phyloP scores from a whole-genome alignment of 225 moss, liverwort and hornwort genomes.

The Straminergon stramineum region DNA sequence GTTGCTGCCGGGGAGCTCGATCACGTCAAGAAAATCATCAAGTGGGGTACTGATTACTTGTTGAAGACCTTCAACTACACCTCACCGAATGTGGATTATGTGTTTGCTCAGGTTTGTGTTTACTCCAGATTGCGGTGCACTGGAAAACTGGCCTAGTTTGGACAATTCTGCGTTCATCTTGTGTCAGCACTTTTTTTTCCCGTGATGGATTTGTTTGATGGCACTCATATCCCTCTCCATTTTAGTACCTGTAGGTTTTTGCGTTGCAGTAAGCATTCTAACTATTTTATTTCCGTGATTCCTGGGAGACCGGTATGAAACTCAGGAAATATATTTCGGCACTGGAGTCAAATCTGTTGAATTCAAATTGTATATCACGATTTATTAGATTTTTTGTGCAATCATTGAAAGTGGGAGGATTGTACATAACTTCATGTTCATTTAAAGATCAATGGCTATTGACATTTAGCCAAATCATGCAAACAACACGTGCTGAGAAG shows the following conservation, averaged over 20 bases:
- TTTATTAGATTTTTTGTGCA: background rate
- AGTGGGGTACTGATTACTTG: slow-evolving; percentile 88
- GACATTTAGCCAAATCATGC: background rate
- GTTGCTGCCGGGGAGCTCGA: slow-evolving; percentile 50
- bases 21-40: slow-evolving; percentile 66
- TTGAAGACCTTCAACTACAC: slow-evolving; percentile 68
- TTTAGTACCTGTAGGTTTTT: background rate
- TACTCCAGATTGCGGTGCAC: background rate
- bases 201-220: background rate
- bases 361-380: background rate
- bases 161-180: background rate
- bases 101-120: slow-evolving; percentile 64
- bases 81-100: slow-evolving; percentile 31
- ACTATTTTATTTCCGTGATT: background rate
- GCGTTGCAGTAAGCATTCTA: background rate
- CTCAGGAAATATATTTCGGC: background rate
- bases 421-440: background rate
- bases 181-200: background rate
- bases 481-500: background rate
- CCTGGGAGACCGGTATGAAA: background rate
- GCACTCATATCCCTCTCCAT: background rate
- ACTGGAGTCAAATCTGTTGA: background rate
- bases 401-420: background rate
- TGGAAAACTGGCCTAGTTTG: background rate
- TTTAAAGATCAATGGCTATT: background rate